Base-by-base conservation (phyloP, 1,284 basidiomycete genomes). In the Inonotus obliquus region DNA sequence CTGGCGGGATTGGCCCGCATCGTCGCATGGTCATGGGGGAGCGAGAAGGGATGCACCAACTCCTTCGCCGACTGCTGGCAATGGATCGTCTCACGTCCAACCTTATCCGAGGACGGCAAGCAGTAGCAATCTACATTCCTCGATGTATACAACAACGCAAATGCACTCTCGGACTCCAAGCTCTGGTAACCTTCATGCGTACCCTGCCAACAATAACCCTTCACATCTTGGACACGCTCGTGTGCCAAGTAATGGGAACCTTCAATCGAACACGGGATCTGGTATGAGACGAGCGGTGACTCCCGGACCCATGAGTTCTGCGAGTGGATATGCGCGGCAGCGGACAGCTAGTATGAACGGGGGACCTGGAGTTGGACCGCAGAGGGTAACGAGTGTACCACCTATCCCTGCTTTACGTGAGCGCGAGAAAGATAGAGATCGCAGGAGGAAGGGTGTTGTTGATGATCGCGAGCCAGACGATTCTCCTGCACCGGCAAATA, bases 391-490 rank as follows among this genome's bases (percentile, higher is more conserved):
- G 27, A 51, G 47, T 27, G 49, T 35, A 35, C 62, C 45, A 29
- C 62, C 47, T 13, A 19, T 59, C 17, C 32, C 45, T 21, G 37
- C 23, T 32, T 14, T 39, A 6, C 41, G 47, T 37, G 41, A 52
- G 38, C 54, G 51, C 6, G 45, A 32, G 19, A 25, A 32, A 4
- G 52, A 48, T 7, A 55, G 39, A 27, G 54, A 60, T 14, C 39
- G 47, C 27, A 23, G 25, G 10, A 19, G 19, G 23, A 57, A 56
- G 53, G 38, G n/a, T 6, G 52, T 63, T 27, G 62, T 63, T 14
- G 62, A 63, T 37, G 62, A 63, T 38, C 61, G 61, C 23, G 61
- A 63, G 21, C 57, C 45, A 37, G 62, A 63, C 25, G 55, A 61
- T 19, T 14, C 39, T 25, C 27, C 41, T 44, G 41, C 41, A 21